These are phyloP conservation scores for Brettanomyces nanus DNA, from an alignment of 805 yeast genomes.

Conservation along the genomic window DNA sequence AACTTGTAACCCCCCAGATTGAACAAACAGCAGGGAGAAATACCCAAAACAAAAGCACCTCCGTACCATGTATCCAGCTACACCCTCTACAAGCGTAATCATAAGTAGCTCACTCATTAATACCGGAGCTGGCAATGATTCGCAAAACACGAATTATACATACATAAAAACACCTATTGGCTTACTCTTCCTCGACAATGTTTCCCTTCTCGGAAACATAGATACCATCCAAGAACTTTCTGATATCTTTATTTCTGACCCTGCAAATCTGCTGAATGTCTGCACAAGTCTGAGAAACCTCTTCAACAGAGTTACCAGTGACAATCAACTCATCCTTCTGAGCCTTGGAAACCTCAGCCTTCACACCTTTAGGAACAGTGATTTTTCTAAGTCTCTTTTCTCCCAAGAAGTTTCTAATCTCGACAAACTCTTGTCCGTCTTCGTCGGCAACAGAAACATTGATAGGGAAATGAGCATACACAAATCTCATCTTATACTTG, in stretches of 20 bases:
- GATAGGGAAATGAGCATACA: slow-evolving; percentile 99
- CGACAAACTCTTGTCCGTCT: slow-evolving; percentile 69
- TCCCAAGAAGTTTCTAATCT: slow-evolving; percentile 99
- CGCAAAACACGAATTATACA: slow-evolving; percentile 12
- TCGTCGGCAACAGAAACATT: slow-evolving; percentile 86
- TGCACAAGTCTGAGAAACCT: slow-evolving; percentile 97
- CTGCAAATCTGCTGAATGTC: slow-evolving; percentile 96
- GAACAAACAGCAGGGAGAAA: neutral
- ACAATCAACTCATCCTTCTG: slow-evolving; percentile 94
- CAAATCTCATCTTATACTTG: slow-evolving; percentile 99
- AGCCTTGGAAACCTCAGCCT: slow-evolving; percentile 67
- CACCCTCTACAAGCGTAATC: slow-evolving; percentile 21
- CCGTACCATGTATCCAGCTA: neutral
- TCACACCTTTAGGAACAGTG: slow-evolving; percentile 83
- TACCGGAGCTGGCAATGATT: slow-evolving; percentile 27
- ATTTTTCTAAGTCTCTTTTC: slow-evolving; percentile 95
- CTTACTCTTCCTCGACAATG: slow-evolving; percentile 45
- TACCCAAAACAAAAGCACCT: neutral
- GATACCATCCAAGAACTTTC: slow-evolving; percentile 99
- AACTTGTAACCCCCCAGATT: neutral
- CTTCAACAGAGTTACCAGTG: slow-evolving; percentile 93
- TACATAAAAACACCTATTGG: neutral
- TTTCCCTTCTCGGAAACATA: slow-evolving; percentile 95
- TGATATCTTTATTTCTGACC: slow-evolving; percentile 99
- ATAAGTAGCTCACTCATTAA: slow-evolving; percentile 24